Conservation (phyloP, 345 rosid species). For the Mercurialis annua region DNA sequence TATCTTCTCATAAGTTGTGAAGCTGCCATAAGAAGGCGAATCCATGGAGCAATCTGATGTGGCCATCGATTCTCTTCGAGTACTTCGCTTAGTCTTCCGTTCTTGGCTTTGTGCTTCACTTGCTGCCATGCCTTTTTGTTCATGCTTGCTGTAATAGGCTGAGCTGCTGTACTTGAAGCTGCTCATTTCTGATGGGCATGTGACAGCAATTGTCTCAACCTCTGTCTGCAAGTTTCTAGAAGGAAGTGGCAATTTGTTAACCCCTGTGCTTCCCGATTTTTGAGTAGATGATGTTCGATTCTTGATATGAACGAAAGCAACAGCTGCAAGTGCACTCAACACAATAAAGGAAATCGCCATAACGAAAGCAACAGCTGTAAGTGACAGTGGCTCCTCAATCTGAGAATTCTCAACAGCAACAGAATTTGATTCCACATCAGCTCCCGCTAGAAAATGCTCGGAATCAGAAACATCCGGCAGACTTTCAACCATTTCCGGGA, state of each 20-base stretch:
- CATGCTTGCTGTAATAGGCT: constrained; percentile 30
- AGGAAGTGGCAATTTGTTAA: constrained; percentile 24
- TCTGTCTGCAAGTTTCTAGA: constrained; percentile 34
- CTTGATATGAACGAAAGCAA: constrained; percentile 30
- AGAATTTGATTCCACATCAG: constrained; percentile 1
- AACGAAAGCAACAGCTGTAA: not conserved
- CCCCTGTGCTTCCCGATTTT: constrained; percentile 17
- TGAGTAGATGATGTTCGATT: constrained; percentile 17
- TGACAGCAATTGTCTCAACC: constrained; percentile 37
- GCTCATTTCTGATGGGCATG: constrained; percentile 59
- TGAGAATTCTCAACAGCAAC: constrained; percentile 18
- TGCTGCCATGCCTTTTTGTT: constrained; percentile 12
- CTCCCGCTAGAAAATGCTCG: constrained; percentile 9
- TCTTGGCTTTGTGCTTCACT: constrained; percentile 48
- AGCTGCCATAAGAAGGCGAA: constrained; percentile 69
- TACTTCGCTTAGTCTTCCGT: constrained; percentile 27
- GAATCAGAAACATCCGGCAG: constrained; percentile 10
- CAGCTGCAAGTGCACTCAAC: constrained; percentile 36
- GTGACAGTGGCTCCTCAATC: constrained; percentile 15
- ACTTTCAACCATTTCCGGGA: constrained; percentile 4
- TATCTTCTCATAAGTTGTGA: constrained; percentile 71
- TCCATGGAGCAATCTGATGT: constrained; percentile 57
- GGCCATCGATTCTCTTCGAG: constrained; percentile 62
- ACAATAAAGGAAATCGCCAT: constrained; percentile 29
- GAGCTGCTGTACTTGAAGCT: constrained; percentile 37